phyloP scores from a whole-genome alignment of 2,329 filamentous ascomycete genomes.

The Alternaria metachromatica region DNA sequence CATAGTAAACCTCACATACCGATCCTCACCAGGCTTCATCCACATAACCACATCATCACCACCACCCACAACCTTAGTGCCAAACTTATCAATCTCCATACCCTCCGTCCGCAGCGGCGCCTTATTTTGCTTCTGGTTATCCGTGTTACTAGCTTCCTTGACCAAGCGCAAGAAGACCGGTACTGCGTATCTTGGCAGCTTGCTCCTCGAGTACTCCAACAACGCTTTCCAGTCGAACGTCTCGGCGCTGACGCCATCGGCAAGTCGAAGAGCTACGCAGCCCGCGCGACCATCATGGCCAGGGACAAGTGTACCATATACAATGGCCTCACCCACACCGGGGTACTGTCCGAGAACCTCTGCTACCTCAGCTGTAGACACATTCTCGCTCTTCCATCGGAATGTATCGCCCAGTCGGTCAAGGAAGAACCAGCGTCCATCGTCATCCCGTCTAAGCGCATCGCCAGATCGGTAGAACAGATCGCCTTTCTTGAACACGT shows the following conservation, averaged over 20 bases:
- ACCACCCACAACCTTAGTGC: constrained; percentile 33
- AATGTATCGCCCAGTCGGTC: constrained; percentile 56
- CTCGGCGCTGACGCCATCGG: constrained; percentile 43
- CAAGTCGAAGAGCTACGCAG: constrained; percentile 64
- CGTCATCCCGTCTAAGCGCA: constrained; percentile 50
- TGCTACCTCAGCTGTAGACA: constrained; percentile 55
- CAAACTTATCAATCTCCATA: constrained; percentile 59
- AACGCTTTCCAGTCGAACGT: constrained; percentile 36
- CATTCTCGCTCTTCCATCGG: constrained; percentile 58
- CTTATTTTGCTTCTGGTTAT: constrained; percentile 83
- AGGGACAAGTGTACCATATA: constrained; percentile 55
- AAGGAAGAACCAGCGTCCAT: constrained; percentile 56
- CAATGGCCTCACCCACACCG: constrained; percentile 53
- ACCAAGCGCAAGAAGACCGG: constrained; percentile 74
- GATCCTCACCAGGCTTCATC: constrained; percentile 30
- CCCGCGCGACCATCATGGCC: constrained; percentile 58
- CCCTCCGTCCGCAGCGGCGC: constrained; percentile 70
- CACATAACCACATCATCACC: constrained; percentile 36
- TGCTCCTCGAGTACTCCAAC: constrained; percentile 27
- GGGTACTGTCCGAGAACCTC: constrained; percentile 52
- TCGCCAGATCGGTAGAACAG: constrained; percentile 56
- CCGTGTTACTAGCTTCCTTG: constrained; percentile 63
- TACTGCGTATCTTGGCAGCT: constrained; percentile 73
- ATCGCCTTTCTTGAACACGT: constrained; percentile 55
- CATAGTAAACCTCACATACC: constrained; percentile 32